These are phyloP conservation scores for Fusarium fracticaudum DNA, from an alignment of 2,329 filamentous ascomycete genomes.

Conservation along the genomic window DNA sequence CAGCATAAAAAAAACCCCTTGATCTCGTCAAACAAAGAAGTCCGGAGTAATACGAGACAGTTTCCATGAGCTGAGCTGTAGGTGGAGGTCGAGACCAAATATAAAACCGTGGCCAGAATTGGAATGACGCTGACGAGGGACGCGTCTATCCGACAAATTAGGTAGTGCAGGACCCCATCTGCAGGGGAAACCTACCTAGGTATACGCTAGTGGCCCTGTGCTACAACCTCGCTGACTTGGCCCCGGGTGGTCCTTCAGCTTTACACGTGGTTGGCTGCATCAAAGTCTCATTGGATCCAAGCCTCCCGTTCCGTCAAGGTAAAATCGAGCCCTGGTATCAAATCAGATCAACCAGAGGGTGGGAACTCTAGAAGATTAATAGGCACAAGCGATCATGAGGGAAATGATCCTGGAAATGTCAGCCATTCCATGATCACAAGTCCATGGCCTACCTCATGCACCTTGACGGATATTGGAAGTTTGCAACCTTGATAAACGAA, in stretches of 20 bases:
- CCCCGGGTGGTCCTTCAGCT: not conserved
- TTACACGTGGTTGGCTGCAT: slow-evolving; percentile 18
- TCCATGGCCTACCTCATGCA: not conserved
- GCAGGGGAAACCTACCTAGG: slow-evolving; percentile 3
- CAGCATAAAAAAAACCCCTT: not conserved
- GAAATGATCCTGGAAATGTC: not conserved
- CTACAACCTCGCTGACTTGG: slow-evolving; percentile 1
- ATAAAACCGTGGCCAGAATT: slow-evolving; percentile 39
- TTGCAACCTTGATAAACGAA: slow-evolving; percentile 30
- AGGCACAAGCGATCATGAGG: not conserved
- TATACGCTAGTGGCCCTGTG: slow-evolving; percentile 13
- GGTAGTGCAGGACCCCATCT: not conserved
- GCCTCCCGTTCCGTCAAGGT: not conserved
- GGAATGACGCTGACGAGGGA: slow-evolving; percentile 28
- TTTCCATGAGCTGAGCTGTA: slow-evolving; percentile 9
- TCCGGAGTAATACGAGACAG: slow-evolving; percentile 1
- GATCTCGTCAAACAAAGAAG: not conserved
- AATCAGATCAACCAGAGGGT: not conserved
- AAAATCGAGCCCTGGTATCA: not conserved
- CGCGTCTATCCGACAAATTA: slow-evolving; percentile 24
- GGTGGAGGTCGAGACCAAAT: slow-evolving; percentile 7
- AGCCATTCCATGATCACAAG: not conserved
- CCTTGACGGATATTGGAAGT: not conserved
- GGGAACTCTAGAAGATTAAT: not conserved
- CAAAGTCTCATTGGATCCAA: slow-evolving; percentile 14